Base-by-base conservation (phyloP, 2,329 filamentous ascomycete genomes). In the Paracorniculantispora psalliotae region DNA sequence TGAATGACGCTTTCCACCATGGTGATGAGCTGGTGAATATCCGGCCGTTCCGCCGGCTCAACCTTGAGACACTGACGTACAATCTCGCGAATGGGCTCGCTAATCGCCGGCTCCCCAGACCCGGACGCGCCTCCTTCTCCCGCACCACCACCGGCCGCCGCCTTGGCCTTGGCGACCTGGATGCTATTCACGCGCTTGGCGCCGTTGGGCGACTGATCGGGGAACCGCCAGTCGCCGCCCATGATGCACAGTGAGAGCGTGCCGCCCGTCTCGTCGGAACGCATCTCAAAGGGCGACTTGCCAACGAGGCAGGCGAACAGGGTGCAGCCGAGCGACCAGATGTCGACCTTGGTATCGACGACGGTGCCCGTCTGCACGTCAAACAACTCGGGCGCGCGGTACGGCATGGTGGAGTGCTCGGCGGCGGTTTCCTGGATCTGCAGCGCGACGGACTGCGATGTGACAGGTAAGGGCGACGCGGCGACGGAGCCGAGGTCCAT, bases 301-400 rank as follows among this genome's bases (percentile, higher is more conserved):
- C 94, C 94, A 28, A 97, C 91, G 10, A 99, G 82, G 69, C 94
- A 97, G 39, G 94, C 94, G 75, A 96, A 99, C 47, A 99, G 80
- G n/a, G 94, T 97, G 79, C 94, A 97, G 54, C 94, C 94, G 23
- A 99, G 78, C 17, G 91, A 96, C 94, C 94, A 99, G 64, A 99
- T 96, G 73, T 99, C 94, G 43, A 96, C 91, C 72, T 97, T 97
- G 13, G 92, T 96, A 74, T 97, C 94, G 69, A 99, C 89, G 53
- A 91, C 85, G 51, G 88, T 87, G 63, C 91, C 93, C 3, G 92
- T 97, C 76, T 96, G 96, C 59, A 97, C 94, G 72, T 99, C 94
- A 74, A 99, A 99, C 61, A 99, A 86, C 75, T 99, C 94, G 0
- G 94, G 94, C 1, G 94, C 94, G 61, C 94, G 91, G 77, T 99